A percentile compares a stretch with the other conserved stretches of the same genome.
These are phyloP conservation scores for Cryomyces antarcticus DNA, from an alignment of 495 filamentous ascomycete genomes.

Conservation along the genomic window DNA sequence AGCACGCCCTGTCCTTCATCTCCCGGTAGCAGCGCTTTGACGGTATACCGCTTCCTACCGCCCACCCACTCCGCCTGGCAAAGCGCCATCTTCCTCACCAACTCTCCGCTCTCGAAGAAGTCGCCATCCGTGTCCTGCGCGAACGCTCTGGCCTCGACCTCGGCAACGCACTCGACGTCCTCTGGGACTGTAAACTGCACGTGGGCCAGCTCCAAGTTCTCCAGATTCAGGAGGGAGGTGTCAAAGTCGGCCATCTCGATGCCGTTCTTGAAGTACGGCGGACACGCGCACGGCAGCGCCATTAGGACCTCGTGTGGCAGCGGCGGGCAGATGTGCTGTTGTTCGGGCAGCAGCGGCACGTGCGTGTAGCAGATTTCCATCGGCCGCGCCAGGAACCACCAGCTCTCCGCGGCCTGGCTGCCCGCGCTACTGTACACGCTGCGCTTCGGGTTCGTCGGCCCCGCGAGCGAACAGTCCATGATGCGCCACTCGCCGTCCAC, in stretches of 20 bases:
- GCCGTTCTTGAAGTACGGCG: constrained; percentile 67
- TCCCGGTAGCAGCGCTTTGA: constrained; percentile 78
- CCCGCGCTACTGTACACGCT: constrained; percentile 51
- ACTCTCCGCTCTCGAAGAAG: constrained; percentile 79
- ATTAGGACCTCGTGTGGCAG: constrained; percentile 66
- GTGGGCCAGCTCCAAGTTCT: constrained; percentile 82
- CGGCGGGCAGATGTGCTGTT: constrained; percentile 85
- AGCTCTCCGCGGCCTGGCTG: constrained; percentile 52
- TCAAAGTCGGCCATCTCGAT: constrained; percentile 74
- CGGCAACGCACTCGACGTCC: constrained; percentile 86
- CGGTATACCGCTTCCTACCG: constrained; percentile 71
- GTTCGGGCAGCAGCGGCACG: constrained; percentile 59
- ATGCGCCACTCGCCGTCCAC: constrained; percentile 92
- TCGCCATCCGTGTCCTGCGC: constrained; percentile 74
- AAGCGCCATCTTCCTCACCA: constrained; percentile 64
- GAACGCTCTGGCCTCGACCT: constrained; percentile 62
- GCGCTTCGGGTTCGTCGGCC: constrained; percentile 69
- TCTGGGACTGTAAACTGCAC: constrained; percentile 67
- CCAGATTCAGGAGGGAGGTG: constrained; percentile 66
- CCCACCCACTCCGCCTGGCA: constrained; percentile 81
- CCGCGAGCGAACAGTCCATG: constrained; percentile 86
- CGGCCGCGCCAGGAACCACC: constrained; percentile 80
- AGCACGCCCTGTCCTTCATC: constrained; percentile 79
- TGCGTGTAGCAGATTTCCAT: constrained; percentile 87
- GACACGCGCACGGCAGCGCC: constrained; percentile 65